phyloP scores from a whole-genome alignment of 176 grass and related monocot genomes.

The Ensete glaucum region DNA sequence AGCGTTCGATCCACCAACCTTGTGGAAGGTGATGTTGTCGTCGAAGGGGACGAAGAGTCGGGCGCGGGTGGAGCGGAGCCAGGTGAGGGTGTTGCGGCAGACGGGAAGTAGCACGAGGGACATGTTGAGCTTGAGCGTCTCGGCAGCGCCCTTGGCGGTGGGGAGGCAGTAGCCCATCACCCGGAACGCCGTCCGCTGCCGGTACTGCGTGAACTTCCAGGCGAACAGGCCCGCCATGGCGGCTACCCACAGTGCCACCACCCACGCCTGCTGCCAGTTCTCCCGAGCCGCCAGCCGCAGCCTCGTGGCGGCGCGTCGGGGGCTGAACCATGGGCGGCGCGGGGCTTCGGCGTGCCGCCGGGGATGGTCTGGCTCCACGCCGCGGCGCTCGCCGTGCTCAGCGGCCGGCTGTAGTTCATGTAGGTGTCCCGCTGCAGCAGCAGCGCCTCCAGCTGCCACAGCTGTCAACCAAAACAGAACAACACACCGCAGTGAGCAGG shows the following conservation, averaged over 20 bases:
- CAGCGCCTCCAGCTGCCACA: conserved; percentile 88
- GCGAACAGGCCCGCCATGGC: conserved; percentile 61
- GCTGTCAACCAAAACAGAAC: conserved; percentile 24
- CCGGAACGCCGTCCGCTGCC: conserved; percentile 37
- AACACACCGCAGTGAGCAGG: neutral
- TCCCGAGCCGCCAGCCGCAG: conserved; percentile 56
- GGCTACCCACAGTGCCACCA: conserved; percentile 56
- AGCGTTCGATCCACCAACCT: conserved; percentile 36
- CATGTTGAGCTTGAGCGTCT: conserved; percentile 99
- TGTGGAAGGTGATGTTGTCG: conserved; percentile 99
- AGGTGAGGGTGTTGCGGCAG: conserved; percentile 94
- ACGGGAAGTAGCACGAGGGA: conserved; percentile 87
- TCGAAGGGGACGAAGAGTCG: conserved; percentile 94
- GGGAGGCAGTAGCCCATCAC: conserved; percentile 96
- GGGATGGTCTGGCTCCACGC: conserved; percentile 96
- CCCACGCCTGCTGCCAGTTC: conserved; percentile 78
- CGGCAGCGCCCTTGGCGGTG: conserved; percentile 82
- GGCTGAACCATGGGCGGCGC: conserved; percentile 4
- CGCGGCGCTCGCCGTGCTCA: conserved; percentile 82
- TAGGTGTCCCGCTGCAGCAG: conserved; percentile 94
- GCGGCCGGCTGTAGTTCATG: conserved; percentile 92
- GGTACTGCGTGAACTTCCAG: conserved; percentile 91
- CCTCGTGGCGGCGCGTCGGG: conserved; percentile 19
- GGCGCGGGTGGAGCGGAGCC: conserved; percentile 87
- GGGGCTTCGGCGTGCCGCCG: conserved; percentile 8